Evolutionary conservation across 306 rosid genomes (phyloP).

Genomic region (Senna tora): DNA sequence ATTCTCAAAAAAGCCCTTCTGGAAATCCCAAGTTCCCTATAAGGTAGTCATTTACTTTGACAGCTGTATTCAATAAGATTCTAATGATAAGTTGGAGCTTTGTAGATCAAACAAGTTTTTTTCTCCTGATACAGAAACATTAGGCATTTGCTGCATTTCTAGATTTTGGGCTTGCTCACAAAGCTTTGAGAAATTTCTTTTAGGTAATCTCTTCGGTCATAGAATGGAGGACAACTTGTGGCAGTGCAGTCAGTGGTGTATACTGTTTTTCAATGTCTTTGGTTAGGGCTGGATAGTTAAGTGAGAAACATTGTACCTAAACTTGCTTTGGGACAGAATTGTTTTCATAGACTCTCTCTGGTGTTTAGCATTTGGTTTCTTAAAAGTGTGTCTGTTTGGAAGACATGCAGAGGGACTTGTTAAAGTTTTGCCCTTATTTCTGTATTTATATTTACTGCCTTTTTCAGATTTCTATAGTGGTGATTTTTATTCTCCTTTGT

Average conservation of each 20-base stretch:
- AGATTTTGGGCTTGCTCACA: neutral
- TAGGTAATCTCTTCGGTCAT: neutral
- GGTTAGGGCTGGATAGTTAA: constrained; percentile 5
- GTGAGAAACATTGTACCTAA: neutral
- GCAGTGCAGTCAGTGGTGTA: neutral
- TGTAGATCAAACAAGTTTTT: neutral
- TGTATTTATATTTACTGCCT: neutral
- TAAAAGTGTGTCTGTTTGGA: neutral
- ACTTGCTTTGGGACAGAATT: constrained; percentile 2
- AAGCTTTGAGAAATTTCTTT: neutral
- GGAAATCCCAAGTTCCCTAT: neutral
- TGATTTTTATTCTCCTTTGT: neutral
- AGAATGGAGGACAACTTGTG: neutral
- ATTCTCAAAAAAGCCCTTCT: neutral
- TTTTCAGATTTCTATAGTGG: neutral
- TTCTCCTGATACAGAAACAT: neutral
- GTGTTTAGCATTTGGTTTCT: neutral
- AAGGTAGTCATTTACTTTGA: neutral
- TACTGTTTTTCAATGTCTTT: neutral
- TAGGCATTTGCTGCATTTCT: neutral
- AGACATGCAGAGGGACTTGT: neutral
- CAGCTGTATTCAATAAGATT: neutral
- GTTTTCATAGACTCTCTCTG: neutral
- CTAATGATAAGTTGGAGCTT: neutral
- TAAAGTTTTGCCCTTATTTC: neutral